Percentiles rank a stretch among this genome's conserved stretches.
Conservation (phyloP, 2,329 filamentous ascomycete species). For the Grosmannia huntii region DNA sequence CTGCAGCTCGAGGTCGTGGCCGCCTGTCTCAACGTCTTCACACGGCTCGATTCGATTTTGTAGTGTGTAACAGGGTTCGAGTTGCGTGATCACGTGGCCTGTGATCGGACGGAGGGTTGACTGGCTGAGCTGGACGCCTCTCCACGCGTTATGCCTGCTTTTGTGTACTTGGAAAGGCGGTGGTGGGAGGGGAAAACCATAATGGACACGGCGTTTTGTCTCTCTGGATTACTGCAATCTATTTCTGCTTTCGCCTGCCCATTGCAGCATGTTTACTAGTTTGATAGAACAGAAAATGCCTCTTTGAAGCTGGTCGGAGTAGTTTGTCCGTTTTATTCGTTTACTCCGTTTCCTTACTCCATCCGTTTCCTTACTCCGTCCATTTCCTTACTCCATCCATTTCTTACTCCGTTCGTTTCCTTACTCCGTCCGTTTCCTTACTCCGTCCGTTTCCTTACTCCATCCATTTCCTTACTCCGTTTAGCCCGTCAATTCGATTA, state of each 20-base stretch:
- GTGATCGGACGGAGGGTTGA: background rate
- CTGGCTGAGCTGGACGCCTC: background rate
- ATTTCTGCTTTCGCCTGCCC: background rate
- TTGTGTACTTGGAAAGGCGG: conserved; percentile 7
- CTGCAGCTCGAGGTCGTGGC: conserved; percentile 94
- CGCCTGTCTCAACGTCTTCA: conserved; percentile 94
- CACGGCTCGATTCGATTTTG: conserved; percentile 87
- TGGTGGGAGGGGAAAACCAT: conserved; percentile 3
- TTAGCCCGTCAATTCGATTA: no score
- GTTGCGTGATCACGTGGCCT: background rate
- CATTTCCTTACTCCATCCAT: background rate
- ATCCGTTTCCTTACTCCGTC: background rate
- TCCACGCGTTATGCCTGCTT: background rate
- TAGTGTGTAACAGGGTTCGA: conserved; percentile 30
- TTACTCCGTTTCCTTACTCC: background rate
- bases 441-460: background rate
- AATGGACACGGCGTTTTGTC: conserved; percentile 4
- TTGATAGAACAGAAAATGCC: background rate
- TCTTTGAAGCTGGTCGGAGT: background rate
- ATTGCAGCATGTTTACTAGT: background rate
- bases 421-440: no score
- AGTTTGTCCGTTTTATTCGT: no score
- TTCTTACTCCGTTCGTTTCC: background rate
- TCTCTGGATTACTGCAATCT: background rate
- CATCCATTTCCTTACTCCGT: no score